phyloP scores from a whole-genome alignment of 352 stramenopile genomes.

The Phytophthora litchii region DNA sequence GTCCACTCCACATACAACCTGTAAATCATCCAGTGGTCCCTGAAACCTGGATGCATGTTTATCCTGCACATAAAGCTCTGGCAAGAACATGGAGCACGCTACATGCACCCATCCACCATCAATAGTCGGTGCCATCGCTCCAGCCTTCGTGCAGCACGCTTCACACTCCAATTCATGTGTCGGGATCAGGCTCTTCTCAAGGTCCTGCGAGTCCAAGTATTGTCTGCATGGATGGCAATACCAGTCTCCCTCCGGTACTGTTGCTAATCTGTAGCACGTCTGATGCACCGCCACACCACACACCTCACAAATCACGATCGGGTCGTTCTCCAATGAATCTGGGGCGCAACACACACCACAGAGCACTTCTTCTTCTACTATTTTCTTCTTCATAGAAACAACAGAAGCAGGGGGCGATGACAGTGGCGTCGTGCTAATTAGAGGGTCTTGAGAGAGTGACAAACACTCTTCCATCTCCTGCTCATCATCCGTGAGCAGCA shows the following conservation, averaged over 20 bases:
- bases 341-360: constrained; percentile 70
- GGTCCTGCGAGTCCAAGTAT: constrained; percentile 50
- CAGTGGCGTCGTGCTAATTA: not conserved
- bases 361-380: constrained; percentile 34
- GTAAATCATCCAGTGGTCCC: constrained; percentile 39
- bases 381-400: constrained; percentile 1
- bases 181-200: constrained; percentile 50
- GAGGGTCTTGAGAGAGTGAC: constrained; percentile 15
- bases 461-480: constrained; percentile 21
- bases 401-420: not conserved
- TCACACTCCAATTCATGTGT: constrained; percentile 63
- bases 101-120: constrained; percentile 74
- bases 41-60: constrained; percentile 28
- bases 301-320: constrained; percentile 82
- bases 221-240: constrained; percentile 72
- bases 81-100: constrained; percentile 81
- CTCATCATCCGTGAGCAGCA: constrained; percentile 22
- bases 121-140: constrained; percentile 55
- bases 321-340: constrained; percentile 74
- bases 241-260: constrained; percentile 76
- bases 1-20: constrained; percentile 69
- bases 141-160: constrained; percentile 57
- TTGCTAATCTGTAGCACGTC: constrained; percentile 76
- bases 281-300: constrained; percentile 79
- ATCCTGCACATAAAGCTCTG: constrained; percentile 62